These are phyloP conservation scores for Tetrahymena malaccensis DNA, from an alignment of 73 alveolate species.

Conservation along the genomic window DNA sequence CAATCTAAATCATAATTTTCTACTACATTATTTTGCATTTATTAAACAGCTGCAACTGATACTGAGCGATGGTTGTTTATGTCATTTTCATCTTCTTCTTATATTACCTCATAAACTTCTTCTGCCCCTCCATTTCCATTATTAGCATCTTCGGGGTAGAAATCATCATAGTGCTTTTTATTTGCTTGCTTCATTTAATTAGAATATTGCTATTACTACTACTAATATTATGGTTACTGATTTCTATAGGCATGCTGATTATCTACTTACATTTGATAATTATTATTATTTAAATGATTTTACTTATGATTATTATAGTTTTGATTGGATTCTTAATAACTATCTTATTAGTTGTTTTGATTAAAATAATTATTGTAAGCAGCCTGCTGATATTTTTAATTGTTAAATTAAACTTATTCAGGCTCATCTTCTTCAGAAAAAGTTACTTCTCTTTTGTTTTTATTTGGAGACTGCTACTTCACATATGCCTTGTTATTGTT, in stretches of 20 bases:
- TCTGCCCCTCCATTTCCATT: neutral
- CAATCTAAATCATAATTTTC: neutral
- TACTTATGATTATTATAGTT: neutral
- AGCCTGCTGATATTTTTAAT: neutral
- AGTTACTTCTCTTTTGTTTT: neutral
- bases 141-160: neutral
- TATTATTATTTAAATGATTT: neutral
- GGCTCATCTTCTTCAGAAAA: neutral
- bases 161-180: neutral
- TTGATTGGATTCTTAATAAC: neutral
- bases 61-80: neutral
- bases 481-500: neutral
- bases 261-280: neutral
- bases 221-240: neutral
- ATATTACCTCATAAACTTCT: neutral
- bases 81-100: neutral
- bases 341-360: neutral
- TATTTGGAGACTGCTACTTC: neutral
- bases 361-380: neutral
- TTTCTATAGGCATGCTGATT: neutral
- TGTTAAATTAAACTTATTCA: neutral
- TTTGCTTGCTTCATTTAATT: neutral
- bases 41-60: neutral
- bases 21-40: neutral
- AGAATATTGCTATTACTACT: neutral